Base-by-base conservation (phyloP, 345 rosid species). In the Bruguiera parviflora region DNA sequence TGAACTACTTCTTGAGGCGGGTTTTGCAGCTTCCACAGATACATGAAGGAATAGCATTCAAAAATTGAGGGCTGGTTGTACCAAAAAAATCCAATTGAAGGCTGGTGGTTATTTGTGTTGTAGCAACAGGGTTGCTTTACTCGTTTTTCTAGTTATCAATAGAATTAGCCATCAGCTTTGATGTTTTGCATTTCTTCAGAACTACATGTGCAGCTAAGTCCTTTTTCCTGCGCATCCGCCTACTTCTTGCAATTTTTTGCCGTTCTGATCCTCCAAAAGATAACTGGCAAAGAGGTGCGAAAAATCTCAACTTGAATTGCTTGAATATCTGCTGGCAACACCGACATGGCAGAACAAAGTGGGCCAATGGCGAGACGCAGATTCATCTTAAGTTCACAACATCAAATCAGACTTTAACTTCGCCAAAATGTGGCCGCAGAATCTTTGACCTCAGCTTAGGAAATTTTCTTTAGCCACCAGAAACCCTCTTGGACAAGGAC, bases 371-470 rank as follows among this genome's bases (percentile, higher is more conserved):
- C 16, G 56, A 33, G 19, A 13, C 13, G 13, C 19, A 43, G 19
- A 43, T 13, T 15, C 49, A 13, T 43, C 19, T 13, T 43, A 43
- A 43, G 19, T 43, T 43, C 51, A 56, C 58, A 63, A 21, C 53
- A 52, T 51, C 56, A 13, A 65, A 66, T 63, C 70, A 71, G 47
- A 64, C 39, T 53, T 64, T 73, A 51, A 53, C 73, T 58, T 53
- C 11, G 39, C 46, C 5, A 21, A 71, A 57, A 53, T 35, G 73
- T 52, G 78, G 79, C 56, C 67, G 56, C 28, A 59, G 78, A 55
- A 61, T 70, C 63, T 63, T 64, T 78, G 81, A 81, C 81, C 71
- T 53, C 37, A 67, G 58, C 63, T 73, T 29, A 37, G 61, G 27
- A 64, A 39, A 58, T 39, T 29, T 19, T 29, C 51, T 52, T 59